These are phyloP conservation scores for Fusarium domesticum DNA, from an alignment of 2,329 filamentous ascomycete species.

Conservation along the genomic window DNA sequence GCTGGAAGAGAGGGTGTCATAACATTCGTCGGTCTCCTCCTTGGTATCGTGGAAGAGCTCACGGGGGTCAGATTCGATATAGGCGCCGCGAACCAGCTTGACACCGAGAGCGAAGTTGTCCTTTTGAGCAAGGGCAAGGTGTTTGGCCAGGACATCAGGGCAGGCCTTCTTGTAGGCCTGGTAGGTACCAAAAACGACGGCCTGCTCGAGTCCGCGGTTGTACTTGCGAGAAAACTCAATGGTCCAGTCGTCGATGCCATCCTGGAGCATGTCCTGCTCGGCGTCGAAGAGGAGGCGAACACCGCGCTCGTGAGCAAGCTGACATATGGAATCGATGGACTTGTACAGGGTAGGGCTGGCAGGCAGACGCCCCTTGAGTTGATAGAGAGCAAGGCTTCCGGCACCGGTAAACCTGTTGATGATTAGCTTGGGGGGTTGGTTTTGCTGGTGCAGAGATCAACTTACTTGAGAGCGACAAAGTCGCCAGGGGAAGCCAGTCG, in stretches of 20 bases:
- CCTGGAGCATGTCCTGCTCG: conserved; percentile 76
- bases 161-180: conserved; percentile 71
- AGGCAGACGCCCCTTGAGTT: conserved; percentile 60
- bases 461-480: conserved; percentile 63
- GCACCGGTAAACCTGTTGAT: conserved; percentile 70
- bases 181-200: conserved; percentile 77
- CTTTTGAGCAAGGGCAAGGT: conserved; percentile 57
- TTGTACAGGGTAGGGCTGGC: conserved; percentile 63
- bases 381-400: conserved; percentile 66
- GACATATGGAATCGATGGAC: conserved; percentile 73
- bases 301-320: conserved; percentile 64
- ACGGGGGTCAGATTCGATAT: conserved; percentile 67
- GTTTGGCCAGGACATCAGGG: conserved; percentile 53
- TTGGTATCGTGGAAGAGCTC: conserved; percentile 71
- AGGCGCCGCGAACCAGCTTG: conserved; percentile 74
- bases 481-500: conserved; percentile 60
- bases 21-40: conserved; percentile 66
- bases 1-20: conserved; percentile 67
- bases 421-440: neutral
- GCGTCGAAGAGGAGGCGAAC: conserved; percentile 80
- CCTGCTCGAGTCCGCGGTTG: conserved; percentile 61
- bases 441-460: neutral
- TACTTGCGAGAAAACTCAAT: conserved; percentile 73
- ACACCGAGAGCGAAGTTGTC: conserved; percentile 67
- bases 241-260: conserved; percentile 78